Conservation (phyloP, 2,329 filamentous ascomycete species). For the Triangularia setosa region DNA sequence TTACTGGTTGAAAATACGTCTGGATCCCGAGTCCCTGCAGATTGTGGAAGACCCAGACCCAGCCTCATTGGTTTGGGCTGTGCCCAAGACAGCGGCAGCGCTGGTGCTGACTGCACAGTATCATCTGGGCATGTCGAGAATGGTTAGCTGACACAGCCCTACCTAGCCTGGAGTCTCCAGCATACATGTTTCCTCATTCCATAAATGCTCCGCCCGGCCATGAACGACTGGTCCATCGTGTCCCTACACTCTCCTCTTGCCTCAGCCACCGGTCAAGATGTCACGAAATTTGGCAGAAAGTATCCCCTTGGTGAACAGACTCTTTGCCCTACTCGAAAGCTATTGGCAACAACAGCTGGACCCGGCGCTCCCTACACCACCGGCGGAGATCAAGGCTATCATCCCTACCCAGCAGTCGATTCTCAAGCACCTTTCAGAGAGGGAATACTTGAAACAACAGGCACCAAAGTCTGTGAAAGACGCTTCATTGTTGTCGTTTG, state of each 20-base stretch:
- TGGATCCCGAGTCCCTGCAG: background rate
- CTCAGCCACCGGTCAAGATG: constrained; percentile 1
- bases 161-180: background rate
- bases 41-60: background rate
- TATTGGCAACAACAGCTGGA: constrained; percentile 17
- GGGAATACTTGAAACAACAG: constrained; percentile 22
- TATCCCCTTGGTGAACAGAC: constrained; percentile 10
- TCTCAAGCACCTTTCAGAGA: constrained; percentile 29
- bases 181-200: background rate
- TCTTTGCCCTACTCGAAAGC: constrained; percentile 8
- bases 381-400: constrained; percentile 10
- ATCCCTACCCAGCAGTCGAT: constrained; percentile 22
- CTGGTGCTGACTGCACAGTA: background rate
- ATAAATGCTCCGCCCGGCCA: background rate
- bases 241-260: background rate
- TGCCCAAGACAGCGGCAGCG: background rate
- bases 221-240: background rate
- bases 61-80: background rate
- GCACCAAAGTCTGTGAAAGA: constrained; percentile 25
- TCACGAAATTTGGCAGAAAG: background rate
- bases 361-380: constrained; percentile 19
- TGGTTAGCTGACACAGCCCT: background rate
- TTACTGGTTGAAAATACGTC: background rate
- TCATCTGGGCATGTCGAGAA: background rate
- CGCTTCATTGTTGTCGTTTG: constrained; percentile 31